Evolutionary conservation across 331 rosid species (phyloP), one percentile per base, ranked within the genome.

Genomic region (Arachis monticola): DNA sequence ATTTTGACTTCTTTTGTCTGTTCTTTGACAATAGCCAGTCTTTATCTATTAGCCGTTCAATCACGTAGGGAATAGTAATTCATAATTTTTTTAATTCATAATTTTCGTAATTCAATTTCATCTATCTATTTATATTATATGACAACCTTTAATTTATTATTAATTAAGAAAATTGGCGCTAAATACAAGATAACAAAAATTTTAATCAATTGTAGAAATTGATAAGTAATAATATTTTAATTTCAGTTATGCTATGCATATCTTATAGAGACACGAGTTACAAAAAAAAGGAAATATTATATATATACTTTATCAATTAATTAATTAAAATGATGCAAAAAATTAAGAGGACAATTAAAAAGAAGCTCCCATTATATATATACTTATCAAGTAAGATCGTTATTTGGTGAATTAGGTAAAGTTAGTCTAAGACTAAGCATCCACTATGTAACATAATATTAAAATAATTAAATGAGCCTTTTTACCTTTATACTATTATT

Each of bases 1-100:
- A 73, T 1, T 64, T 68, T 3, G 80, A 74, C 76, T 13, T 3
- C 41, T 12, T 80, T 80, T 61, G 80, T 61, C 73, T 31, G 45
- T 44, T 80, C 14, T 11, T 10, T 62, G 73, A 74, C 6, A 61
- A 61, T 9, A 14, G 41, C 83, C 45, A 1, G 2, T 74, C 57
- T 74, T 53, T 60, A 42, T 60, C 68, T 74, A 1, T 22, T 35
- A 56, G 58, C 80, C 69, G 50, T 59, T 50, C 69, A 71, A 55
- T 77, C 71, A 22, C 8, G 41, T 32, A 52, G 27, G 50, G 51
- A 47, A 61, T 48, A 32, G 27, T n/a, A 6, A 31, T 10, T 51
- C 69, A 5, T 64, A 53, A 57, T 44, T 46, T 31, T 31, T 0
- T 53, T 41, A 4, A 50, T 6, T 31, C 41, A 46, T 46, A 38